Base-by-base conservation (phyloP, 2,329 filamentous ascomycete species). In the Aspergillus pseudotamarii region DNA sequence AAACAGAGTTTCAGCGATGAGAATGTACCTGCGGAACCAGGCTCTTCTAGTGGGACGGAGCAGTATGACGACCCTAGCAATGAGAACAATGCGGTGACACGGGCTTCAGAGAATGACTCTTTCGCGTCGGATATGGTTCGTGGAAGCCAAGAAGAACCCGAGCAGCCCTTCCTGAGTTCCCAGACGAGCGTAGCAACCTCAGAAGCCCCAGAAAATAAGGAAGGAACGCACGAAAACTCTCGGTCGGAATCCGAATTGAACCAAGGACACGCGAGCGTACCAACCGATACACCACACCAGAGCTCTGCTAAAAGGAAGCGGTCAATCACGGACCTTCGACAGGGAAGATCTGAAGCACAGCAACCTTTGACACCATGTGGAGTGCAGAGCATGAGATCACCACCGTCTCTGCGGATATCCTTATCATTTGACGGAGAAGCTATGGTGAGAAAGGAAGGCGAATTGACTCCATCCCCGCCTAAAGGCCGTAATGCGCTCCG, bases 401-500 rank as follows among this genome's bases (percentile, higher is more conserved):
- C 78, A 5, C 78, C 78, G 12, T 77, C 78, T 1, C 65, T 80
- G 58, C 75, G 78, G 32, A 68, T 80, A 64, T 80, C 78, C 2
- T 62, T 80, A 53, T 80, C 78, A 1, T 78, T 78, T 55, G 78
- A 80, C 62, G 78, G 78, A 19, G 74, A 79, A 55, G 76, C 75
- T 12, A 73, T 77, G 68, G 73, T 79, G 14, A 69, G 75, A 23
- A 76, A 75, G 59, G 73, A 78, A 61, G 75, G 72, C 38, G 77
- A 80, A 65, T 68, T 75, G 58, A 79, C 78, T 1, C 77, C 79
- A 16, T 79, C 78, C 6, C 77, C 77, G 32, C 75, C 78, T 26
- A 78, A 80, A 63, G 68, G 77, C 57, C 73, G 77, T 34, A 76
- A 78, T 56, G 85, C 86, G 32, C 85, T 96, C 62, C 89, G 93